These are phyloP conservation scores for Echites panduratus DNA, from an alignment of 257 asterid species.

Conservation along the genomic window DNA sequence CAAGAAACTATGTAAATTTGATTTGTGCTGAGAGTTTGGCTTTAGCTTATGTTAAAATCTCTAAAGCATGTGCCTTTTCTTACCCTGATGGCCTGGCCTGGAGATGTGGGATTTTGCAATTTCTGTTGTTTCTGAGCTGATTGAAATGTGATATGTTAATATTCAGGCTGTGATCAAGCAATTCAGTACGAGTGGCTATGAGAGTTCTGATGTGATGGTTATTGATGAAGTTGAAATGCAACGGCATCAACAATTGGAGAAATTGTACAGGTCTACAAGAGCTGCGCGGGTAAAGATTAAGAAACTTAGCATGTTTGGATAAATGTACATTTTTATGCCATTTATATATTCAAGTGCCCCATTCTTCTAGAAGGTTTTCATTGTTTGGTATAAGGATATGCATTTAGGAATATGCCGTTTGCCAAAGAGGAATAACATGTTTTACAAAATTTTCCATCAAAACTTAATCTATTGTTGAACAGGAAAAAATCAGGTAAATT, in stretches of 20 bases:
- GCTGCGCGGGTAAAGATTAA: conserved; percentile 65
- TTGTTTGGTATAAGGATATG: background rate
- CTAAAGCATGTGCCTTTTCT: background rate
- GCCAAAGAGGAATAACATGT: too few species aligned
- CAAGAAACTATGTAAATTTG: too few species aligned
- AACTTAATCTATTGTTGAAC: too few species aligned
- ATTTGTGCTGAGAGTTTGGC: background rate
- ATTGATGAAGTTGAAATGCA: conserved; percentile 90
- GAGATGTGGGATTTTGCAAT: background rate
- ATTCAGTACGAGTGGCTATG: conserved; percentile 86
- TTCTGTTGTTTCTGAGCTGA: conserved; percentile 3
- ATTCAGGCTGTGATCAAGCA: conserved; percentile 92
- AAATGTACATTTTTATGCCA: conserved; percentile 1
- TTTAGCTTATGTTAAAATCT: background rate
- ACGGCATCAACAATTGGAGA: conserved; percentile 83
- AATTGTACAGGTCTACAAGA: conserved; percentile 84
- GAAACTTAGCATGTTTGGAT: background rate
- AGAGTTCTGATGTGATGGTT: conserved; percentile 73
- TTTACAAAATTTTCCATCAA: too few species aligned
- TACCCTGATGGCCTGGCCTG: background rate
- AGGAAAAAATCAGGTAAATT: too few species aligned
- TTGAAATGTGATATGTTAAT: background rate
- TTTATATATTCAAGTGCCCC: background rate
- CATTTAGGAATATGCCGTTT: too few species aligned
- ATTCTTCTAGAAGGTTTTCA: background rate